Percentiles rank a stretch among this genome's conserved stretches.
Conservation (phyloP, 2,329 filamentous ascomycete genomes). For the Hypoxylon sp. region DNA sequence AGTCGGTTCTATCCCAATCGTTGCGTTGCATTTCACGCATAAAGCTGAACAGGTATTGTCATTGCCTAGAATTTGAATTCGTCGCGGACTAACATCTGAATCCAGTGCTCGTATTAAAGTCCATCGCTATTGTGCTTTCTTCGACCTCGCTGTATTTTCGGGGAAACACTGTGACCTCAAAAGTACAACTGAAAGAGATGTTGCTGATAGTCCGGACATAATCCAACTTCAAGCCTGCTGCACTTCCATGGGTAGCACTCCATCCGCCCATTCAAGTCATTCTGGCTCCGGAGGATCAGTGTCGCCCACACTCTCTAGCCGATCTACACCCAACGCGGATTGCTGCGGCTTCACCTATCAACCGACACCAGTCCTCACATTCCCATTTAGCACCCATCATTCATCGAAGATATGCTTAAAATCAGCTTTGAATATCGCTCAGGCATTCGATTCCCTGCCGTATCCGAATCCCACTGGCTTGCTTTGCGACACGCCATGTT, state of each 20-base stretch:
- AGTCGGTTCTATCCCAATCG: slow-evolving; percentile 61
- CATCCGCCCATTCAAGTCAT: slow-evolving; percentile 44
- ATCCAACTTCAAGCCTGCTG: slow-evolving; percentile 57
- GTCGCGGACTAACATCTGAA: slow-evolving; percentile 29
- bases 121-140: slow-evolving; percentile 67
- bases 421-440: slow-evolving; percentile 64
- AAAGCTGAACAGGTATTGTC: slow-evolving; percentile 63
- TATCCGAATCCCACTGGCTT: slow-evolving; percentile 61
- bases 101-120: slow-evolving; percentile 66
- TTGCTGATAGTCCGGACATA: slow-evolving; percentile 50
- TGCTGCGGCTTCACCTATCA: slow-evolving; percentile 41
- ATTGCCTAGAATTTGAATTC: neutral
- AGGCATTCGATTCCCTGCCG: slow-evolving; percentile 62
- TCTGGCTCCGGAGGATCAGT: slow-evolving; percentile 50
- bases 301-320: slow-evolving; percentile 52
- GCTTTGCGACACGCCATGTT: slow-evolving; percentile 55
- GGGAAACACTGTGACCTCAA: slow-evolving; percentile 66
- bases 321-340: slow-evolving; percentile 49
- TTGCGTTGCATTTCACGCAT: slow-evolving; percentile 64
- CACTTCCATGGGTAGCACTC: slow-evolving; percentile 50
- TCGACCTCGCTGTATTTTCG: slow-evolving; percentile 64
- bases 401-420: slow-evolving; percentile 66
- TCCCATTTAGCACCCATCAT: slow-evolving; percentile 63
- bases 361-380: slow-evolving; percentile 43
- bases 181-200: slow-evolving; percentile 49